phyloP scores from a whole-genome alignment of 139 green algal species.

The Haematococcus lacustris region DNA sequence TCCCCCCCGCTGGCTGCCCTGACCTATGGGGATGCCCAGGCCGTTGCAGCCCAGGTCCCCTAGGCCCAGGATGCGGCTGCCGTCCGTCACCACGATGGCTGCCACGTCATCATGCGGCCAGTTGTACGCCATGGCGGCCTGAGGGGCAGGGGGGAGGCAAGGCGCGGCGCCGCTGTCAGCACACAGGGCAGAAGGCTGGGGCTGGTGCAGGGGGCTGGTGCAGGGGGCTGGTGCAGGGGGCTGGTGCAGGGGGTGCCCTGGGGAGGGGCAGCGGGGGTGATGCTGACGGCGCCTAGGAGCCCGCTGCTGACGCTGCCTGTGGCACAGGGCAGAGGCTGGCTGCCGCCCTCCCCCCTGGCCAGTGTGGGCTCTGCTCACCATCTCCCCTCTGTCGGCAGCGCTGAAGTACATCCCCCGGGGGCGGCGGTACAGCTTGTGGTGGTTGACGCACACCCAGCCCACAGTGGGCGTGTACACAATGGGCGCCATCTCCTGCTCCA shows the following conservation, averaged over 20 bases:
- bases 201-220: no score
- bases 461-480: conserved; percentile 93
- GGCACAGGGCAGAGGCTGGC: conserved; percentile 46
- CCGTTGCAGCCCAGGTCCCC: conserved; percentile 77
- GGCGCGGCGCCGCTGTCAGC: no score
- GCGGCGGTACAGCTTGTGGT: conserved; percentile 57
- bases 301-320: no score
- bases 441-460: conserved; percentile 82
- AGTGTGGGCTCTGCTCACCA: conserved; percentile 31
- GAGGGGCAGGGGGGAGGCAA: no score
- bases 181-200: no score
- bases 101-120: conserved; percentile 53
- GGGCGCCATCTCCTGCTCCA: conserved; percentile 78
- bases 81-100: conserved; percentile 69
- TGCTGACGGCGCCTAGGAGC: no score
- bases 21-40: conserved; percentile 43
- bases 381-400: conserved; percentile 64
- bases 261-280: no score
- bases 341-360: not conserved
- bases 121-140: conserved; percentile 76
- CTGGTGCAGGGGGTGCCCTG: no score
- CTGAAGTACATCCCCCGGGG: conserved; percentile 91
- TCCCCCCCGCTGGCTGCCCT: no score
- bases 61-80: conserved; percentile 58
- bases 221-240: no score